Evolutionary conservation across 2,329 filamentous ascomycete species (phyloP).

Genomic region (Metarhizium robertsii): DNA sequence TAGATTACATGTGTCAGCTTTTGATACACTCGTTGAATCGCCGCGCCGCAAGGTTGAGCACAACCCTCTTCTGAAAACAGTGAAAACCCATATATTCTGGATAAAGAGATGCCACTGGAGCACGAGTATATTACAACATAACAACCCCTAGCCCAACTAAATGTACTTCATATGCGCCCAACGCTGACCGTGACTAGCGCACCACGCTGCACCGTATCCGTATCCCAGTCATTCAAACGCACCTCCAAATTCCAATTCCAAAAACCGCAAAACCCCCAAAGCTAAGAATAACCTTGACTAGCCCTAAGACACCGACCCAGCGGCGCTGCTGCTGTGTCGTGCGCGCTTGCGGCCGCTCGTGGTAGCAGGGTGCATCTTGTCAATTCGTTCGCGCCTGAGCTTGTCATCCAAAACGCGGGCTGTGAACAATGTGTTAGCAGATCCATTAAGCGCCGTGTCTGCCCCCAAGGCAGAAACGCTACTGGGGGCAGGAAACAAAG

Average conservation of each 20-base stretch:
- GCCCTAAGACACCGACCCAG: neutral
- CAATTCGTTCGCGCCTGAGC: conserved; percentile 52
- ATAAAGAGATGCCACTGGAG: neutral
- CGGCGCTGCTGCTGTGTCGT: conserved; percentile 36
- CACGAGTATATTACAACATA: neutral
- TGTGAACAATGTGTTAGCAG: conserved; percentile 19
- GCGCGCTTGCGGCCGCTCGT: conserved; percentile 47
- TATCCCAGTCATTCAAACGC: neutral
- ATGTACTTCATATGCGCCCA: neutral
- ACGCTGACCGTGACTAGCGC: neutral
- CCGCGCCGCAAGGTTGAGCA: neutral
- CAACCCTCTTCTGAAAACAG: neutral
- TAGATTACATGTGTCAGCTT: neutral
- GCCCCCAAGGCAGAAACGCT: too few relatives aligned
- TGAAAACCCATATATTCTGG: neutral
- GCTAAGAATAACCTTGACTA: neutral
- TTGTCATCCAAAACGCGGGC: conserved; percentile 57
- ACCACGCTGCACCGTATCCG: neutral
- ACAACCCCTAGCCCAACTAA: neutral
- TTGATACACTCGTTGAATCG: neutral
- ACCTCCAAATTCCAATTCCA: neutral
- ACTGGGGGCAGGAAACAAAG: neutral
- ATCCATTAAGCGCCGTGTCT: neutral
- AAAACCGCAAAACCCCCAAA: neutral
- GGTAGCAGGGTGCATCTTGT: conserved; percentile 44